Evolutionary conservation across 257 asterid species (phyloP).

Genomic region (Paulownia fortunei): DNA sequence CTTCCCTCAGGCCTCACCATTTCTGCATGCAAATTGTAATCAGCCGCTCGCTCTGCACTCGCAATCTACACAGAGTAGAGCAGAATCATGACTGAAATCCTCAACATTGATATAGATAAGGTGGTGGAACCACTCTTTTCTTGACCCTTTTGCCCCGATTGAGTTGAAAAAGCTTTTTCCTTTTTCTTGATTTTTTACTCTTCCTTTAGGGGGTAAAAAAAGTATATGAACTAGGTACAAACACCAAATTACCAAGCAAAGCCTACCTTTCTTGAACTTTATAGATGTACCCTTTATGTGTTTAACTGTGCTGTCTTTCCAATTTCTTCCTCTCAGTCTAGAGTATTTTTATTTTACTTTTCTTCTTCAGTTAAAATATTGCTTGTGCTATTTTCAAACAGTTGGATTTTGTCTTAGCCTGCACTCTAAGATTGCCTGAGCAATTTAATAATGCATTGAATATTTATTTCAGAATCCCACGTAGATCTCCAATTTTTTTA

Average conservation of each 20-base stretch:
- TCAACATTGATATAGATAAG: background rate
- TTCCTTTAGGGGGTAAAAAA: background rate
- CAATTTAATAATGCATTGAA: slow-evolving; percentile 36
- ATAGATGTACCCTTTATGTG: background rate
- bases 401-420: slow-evolving; percentile 39
- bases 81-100: background rate
- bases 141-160: background rate
- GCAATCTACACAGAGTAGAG: slow-evolving; percentile 2
- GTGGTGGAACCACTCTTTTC: background rate
- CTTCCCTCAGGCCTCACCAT: too few species aligned
- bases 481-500: slow-evolving; percentile 25
- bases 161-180: slow-evolving; percentile 5
- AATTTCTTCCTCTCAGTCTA: background rate
- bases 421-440: slow-evolving; percentile 31
- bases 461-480: slow-evolving; percentile 15
- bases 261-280: slow-evolving; percentile 11
- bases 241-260: background rate
- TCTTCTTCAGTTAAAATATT: slow-evolving; percentile 33
- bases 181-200: slow-evolving; percentile 27
- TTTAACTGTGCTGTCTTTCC: background rate
- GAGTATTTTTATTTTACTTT: slow-evolving; percentile 33
- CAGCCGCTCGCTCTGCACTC: background rate
- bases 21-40: background rate
- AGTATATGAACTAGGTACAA: background rate
- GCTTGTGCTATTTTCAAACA: background rate